Conservation (phyloP, 2,329 filamentous ascomycete species). For the Aspergillus tubingensis region DNA sequence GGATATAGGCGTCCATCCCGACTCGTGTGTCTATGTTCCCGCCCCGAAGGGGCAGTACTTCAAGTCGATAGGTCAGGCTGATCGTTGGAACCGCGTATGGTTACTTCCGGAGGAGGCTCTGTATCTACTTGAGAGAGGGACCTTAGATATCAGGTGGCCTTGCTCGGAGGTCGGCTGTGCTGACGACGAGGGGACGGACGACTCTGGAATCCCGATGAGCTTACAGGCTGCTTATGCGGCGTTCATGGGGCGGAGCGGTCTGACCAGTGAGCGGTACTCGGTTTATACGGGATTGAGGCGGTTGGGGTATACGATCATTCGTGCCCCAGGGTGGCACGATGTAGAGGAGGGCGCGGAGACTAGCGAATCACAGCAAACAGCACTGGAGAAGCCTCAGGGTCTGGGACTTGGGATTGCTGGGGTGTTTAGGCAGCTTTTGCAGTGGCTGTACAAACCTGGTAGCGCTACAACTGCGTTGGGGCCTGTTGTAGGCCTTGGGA, state of each 20-base stretch:
- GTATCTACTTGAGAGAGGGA: slow-evolving; percentile 84
- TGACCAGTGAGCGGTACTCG: slow-evolving; percentile 77
- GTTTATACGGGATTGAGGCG: slow-evolving; percentile 86
- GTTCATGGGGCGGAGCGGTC: slow-evolving; percentile 68
- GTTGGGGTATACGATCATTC: slow-evolving; percentile 75
- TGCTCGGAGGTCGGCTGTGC: slow-evolving; percentile 34
- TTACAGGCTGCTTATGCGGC: slow-evolving; percentile 87
- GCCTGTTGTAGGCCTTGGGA: slow-evolving; percentile 54
- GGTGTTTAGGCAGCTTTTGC: slow-evolving; percentile 36
- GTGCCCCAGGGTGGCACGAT: slow-evolving; percentile 61
- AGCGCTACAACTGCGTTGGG: slow-evolving; percentile 39
- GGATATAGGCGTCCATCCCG: slow-evolving; percentile 28
- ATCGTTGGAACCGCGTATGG: slow-evolving; percentile 70
- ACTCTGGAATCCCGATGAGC: slow-evolving; percentile 77
- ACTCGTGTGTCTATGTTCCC: slow-evolving; percentile 64
- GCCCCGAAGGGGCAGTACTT: slow-evolving; percentile 72
- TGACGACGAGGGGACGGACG: slow-evolving; percentile 48
- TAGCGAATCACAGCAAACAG: not conserved
- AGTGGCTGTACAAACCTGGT: slow-evolving; percentile 34
- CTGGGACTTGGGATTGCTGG: slow-evolving; percentile 28
- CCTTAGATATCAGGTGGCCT: slow-evolving; percentile 84
- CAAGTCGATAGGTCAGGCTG: slow-evolving; percentile 72
- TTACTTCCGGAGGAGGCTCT: slow-evolving; percentile 88
- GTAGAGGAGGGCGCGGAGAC: slow-evolving; percentile 23
- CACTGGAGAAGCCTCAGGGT: slow-evolving; percentile 15